Evolutionary conservation across 768 basidiomycete species (phyloP).

Genomic region (Tephrocybe rancida): DNA sequence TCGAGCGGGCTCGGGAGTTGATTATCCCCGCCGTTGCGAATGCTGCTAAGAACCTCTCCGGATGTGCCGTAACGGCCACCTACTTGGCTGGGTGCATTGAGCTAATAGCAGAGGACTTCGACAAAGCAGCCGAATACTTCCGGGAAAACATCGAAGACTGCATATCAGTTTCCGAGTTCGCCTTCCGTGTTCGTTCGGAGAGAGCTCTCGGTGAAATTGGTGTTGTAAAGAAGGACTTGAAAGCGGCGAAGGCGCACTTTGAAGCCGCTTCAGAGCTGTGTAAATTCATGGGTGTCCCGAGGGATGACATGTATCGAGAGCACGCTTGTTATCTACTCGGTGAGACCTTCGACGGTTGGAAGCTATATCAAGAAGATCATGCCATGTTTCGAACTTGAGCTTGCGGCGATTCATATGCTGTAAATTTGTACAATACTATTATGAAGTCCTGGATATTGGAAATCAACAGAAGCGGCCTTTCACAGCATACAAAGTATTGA

Average conservation of each 20-base stretch:
- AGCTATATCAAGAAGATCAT: not conserved
- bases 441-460: no score
- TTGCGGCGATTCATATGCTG: no score
- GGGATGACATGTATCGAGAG: not conserved
- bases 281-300: not conserved
- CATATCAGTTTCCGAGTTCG: not conserved
- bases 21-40: not conserved
- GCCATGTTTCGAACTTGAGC: not conserved
- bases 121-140: not conserved
- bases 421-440: no score
- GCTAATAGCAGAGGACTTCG: not conserved
- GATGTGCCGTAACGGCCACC: not conserved
- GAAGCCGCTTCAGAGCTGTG: not conserved
- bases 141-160: not conserved
- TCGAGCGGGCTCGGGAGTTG: not conserved
- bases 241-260: not conserved
- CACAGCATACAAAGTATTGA: no score
- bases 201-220: slow-evolving; percentile 3
- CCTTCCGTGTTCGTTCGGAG: not conserved
- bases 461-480: no score
- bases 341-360: slow-evolving; percentile 7
- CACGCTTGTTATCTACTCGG: not conserved
- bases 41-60: not conserved
- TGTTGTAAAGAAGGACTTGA: not conserved
- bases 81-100: slow-evolving; percentile 8